These are phyloP conservation scores for Dactylellina sp. DNA, from an alignment of 2,329 filamentous ascomycete genomes.

Conservation along the genomic window DNA sequence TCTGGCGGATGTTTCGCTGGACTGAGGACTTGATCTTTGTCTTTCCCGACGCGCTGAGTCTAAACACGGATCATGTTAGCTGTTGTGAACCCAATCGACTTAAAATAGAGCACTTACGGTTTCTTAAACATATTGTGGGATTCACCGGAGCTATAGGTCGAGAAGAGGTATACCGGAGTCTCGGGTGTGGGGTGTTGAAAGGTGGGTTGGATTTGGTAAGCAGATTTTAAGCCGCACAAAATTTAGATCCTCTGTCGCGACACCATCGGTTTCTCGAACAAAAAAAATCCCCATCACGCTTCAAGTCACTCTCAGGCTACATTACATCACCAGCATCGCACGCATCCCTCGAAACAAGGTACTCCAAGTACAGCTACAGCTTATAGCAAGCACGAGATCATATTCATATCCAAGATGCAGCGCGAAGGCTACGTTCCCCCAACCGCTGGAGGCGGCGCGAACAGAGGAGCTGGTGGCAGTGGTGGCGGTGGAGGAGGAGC, in stretches of 20 bases:
- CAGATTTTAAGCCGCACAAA: slow-evolving; percentile 53
- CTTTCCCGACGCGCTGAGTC: slow-evolving; percentile 79
- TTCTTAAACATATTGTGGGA: slow-evolving; percentile 85
- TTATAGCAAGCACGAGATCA: neutral
- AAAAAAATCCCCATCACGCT: neutral
- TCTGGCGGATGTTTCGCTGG: slow-evolving; percentile 85
- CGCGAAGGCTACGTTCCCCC: slow-evolving; percentile 55
- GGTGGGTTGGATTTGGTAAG: slow-evolving; percentile 46
- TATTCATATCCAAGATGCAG: slow-evolving; percentile 22
- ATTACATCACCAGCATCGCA: neutral
- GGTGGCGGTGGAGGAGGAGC: slow-evolving; percentile 61
- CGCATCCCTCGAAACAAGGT: neutral
- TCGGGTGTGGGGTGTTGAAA: slow-evolving; percentile 35
- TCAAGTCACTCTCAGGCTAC: neutral
- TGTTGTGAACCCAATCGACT: slow-evolving; percentile 4
- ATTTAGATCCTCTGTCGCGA: slow-evolving; percentile 54
- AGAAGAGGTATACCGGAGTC: slow-evolving; percentile 8
- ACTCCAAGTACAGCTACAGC: neutral
- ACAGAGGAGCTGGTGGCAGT: slow-evolving; percentile 19
- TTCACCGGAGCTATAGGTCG: slow-evolving; percentile 47
- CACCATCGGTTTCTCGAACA: slow-evolving; percentile 7
- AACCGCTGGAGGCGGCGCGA: slow-evolving; percentile 51
- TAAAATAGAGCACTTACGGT: slow-evolving; percentile 72
- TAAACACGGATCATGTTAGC: slow-evolving; percentile 63
- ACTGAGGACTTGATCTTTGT: slow-evolving; percentile 98